These are phyloP conservation scores for Colletotrichum karsti DNA, from an alignment of 2,329 filamentous ascomycete species.

Conservation along the genomic window DNA sequence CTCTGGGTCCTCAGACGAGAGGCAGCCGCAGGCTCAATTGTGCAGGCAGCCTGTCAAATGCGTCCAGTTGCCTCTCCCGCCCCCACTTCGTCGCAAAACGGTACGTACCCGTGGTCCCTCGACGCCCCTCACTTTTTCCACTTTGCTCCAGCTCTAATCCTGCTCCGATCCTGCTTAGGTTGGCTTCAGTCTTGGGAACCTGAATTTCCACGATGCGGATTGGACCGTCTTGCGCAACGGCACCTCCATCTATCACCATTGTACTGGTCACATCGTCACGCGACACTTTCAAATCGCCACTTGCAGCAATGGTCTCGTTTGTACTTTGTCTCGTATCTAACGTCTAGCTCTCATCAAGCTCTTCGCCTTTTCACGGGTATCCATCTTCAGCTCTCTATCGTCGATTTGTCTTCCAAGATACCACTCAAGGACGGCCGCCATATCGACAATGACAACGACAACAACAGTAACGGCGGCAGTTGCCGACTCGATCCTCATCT, in stretches of 20 bases:
- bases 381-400: too few relatives aligned
- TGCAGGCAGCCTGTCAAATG: slow-evolving; percentile 15
- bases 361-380: too few relatives aligned
- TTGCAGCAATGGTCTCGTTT: too few relatives aligned
- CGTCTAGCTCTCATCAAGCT: too few relatives aligned
- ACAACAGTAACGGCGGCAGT: too few relatives aligned
- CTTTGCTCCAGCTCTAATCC: slow-evolving; percentile 8
- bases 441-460: too few relatives aligned
- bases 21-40: not conserved
- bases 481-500: not conserved
- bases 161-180: not conserved
- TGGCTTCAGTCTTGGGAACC: not conserved
- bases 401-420: too few relatives aligned
- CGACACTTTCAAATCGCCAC: too few relatives aligned
- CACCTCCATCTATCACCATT: too few relatives aligned
- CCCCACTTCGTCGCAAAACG: not conserved
- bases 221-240: not conserved
- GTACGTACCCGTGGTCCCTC: not conserved
- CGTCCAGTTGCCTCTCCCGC: slow-evolving; percentile 18
- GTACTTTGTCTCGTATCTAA: too few relatives aligned
- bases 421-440: too few relatives aligned
- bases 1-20: not conserved
- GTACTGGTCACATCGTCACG: too few relatives aligned
- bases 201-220: not conserved
- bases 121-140: slow-evolving; percentile 24